Evolutionary conservation across 495 filamentous ascomycete genomes (phyloP).

Genomic region (Xylaria scruposa): DNA sequence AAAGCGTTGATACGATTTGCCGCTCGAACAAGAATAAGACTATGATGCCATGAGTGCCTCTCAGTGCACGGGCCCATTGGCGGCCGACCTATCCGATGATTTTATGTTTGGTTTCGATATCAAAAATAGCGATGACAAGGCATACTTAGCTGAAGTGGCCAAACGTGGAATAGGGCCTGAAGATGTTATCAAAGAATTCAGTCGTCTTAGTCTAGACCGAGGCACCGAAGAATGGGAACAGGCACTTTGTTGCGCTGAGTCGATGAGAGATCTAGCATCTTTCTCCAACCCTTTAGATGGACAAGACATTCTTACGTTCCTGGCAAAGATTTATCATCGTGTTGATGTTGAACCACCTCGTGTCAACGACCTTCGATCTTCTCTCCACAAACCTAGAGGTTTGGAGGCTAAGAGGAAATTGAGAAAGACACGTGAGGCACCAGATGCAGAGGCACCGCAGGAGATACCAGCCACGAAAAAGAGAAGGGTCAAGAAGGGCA

Average conservation of each 20-base stretch:
- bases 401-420: neutral
- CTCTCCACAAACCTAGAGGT: neutral
- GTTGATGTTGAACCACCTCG: neutral
- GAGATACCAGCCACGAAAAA: neutral
- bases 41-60: conserved; percentile 6
- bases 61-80: neutral
- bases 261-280: conserved; percentile 33
- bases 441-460: neutral
- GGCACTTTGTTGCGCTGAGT: conserved; percentile 39
- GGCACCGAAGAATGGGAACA: conserved; percentile 45
- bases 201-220: conserved; percentile 35
- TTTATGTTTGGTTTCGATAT: conserved; percentile 43
- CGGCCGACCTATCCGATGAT: conserved; percentile 23
- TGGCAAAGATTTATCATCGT: conserved; percentile 21
- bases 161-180: conserved; percentile 30
- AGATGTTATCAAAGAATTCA: conserved; percentile 37
- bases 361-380: neutral
- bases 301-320: conserved; percentile 33
- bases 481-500: neutral
- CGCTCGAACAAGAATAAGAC: neutral
- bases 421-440: conserved; percentile 17
- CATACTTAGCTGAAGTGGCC: conserved; percentile 37
- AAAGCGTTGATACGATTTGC: neutral
- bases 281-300: conserved; percentile 33
- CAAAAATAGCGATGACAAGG: conserved; percentile 30